Base-by-base conservation (phyloP, 1,284 basidiomycete species). In the Cutaneotrichosporon dermatis region DNA sequence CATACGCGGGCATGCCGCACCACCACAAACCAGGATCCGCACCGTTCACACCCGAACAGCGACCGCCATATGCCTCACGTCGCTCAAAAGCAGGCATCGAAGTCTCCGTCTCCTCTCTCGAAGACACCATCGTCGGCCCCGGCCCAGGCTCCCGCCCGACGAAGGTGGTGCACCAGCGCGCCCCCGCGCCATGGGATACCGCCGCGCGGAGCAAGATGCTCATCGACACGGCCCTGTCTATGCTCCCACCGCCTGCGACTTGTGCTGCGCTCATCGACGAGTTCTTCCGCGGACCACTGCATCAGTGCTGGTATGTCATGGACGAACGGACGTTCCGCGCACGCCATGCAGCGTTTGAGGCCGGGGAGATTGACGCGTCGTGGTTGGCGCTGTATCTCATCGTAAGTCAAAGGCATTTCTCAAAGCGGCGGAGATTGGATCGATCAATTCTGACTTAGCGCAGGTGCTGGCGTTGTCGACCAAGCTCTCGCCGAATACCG, bases 341-440 rank as follows among this genome's bases (percentile, higher is more conserved):
- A 7, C 2, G 5, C 37, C 46, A 41, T 10, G 45, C 13, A 3
- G 46, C 37, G 13, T 55, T 55, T n/a, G 39, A 55, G 37, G 25
- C 15, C 1, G 35, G 41, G 8, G 36, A 36, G 8, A 12, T 53
- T 2, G 64, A 67, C 44, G 55, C 62, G 4, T 41, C 55, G 15
- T 67, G 64, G 62, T 43, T 67, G 2, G 60, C 66, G 5, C 34
- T 66, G 15, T 66, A 66, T 44, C 51, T 64, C 25, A 64, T 62
- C 56, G 66, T 68, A 33, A 34, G 64, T 25, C 25, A 25, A 25
- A 25, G 25, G 25, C 25, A 25, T 25, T 25, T 25, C 25, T 25
- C 25, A 25, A 25, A 25, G 25, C 25, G 25, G 25, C 25, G 25
- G 25, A 25, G 25, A 25, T 25, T 25, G 25, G 25, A 25, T 25